Conservation (phyloP, 306 rosid genomes). For the Trichosanthes truncata region DNA sequence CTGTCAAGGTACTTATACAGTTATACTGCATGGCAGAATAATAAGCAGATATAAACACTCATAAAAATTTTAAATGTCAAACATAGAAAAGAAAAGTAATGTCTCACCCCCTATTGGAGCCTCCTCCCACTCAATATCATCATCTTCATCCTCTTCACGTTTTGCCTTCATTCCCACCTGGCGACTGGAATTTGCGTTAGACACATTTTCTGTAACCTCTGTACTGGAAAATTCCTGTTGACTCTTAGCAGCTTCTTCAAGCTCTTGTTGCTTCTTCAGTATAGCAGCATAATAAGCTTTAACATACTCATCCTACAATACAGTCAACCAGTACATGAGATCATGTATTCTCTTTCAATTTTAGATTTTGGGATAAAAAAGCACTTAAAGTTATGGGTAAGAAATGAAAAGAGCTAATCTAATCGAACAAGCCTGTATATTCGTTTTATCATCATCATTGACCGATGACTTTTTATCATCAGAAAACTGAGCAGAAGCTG, state of each 20-base stretch:
- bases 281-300: slow-evolving; percentile 87
- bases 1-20: not conserved
- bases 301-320: slow-evolving; percentile 66
- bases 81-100: not conserved
- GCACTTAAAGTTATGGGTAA: not conserved
- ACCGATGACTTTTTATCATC: slow-evolving; percentile 58
- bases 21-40: not conserved
- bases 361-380: not conserved
- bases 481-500: slow-evolving; percentile 33
- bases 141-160: slow-evolving; percentile 44
- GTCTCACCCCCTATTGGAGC: slow-evolving; percentile 54
- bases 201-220: slow-evolving; percentile 17
- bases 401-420: slow-evolving; percentile 7
- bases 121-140: slow-evolving; percentile 73
- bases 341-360: not conserved
- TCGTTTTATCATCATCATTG: slow-evolving; percentile 38
- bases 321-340: slow-evolving; percentile 8
- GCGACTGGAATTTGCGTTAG: slow-evolving; percentile 34
- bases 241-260: slow-evolving; percentile 50
- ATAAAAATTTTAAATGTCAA: not conserved
- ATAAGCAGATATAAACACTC: not conserved
- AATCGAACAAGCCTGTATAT: slow-evolving; percentile 41
- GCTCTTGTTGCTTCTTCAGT: slow-evolving; percentile 56
- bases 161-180: slow-evolving; percentile 71
- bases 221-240: slow-evolving; percentile 20